A percentile compares a stretch with the other conserved stretches of the same genome.
Conservation (phyloP, 768 basidiomycete genomes). For the Russula sp. region DNA sequence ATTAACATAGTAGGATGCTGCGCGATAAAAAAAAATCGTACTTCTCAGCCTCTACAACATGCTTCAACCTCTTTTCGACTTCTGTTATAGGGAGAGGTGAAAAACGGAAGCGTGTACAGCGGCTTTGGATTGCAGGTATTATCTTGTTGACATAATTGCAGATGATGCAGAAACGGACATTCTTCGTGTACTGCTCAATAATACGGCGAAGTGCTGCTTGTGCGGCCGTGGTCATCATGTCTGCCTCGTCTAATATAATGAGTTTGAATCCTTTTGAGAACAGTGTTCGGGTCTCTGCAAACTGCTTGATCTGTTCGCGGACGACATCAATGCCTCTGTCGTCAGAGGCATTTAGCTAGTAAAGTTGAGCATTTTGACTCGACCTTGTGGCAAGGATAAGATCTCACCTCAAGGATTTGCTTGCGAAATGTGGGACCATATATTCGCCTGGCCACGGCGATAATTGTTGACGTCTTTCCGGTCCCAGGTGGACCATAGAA, state of each 20-base stretch:
- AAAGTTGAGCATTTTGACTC: conserved; percentile 3
- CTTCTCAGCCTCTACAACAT: conserved; percentile 81
- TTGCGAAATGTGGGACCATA: conserved; percentile 83
- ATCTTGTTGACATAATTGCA: conserved; percentile 99
- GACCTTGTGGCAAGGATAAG: not conserved
- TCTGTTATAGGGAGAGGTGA: conserved; percentile 82
- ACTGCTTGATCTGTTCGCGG: conserved; percentile 97
- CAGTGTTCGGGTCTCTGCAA: conserved; percentile 90
- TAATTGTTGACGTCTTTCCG: conserved; percentile 95
- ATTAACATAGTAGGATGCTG: not conserved
- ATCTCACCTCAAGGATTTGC: conserved; percentile 83
- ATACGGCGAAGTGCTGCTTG: conserved; percentile 95
- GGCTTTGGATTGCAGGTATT: conserved; percentile 94
- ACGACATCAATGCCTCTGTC: conserved; percentile 99
- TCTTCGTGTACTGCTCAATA: conserved; percentile 97
- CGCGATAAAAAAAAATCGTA: conserved; percentile 32
- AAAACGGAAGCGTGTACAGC: conserved; percentile 96
- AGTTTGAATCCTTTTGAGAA: conserved; percentile 93
- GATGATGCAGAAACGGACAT: conserved; percentile 98
- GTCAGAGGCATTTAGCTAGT: conserved; percentile 92
- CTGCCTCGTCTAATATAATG: conserved; percentile 98
- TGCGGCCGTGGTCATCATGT: conserved; percentile 99
- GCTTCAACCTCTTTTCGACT: conserved; percentile 74
- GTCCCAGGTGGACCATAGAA: conserved; percentile 99
- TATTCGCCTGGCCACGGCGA: conserved; percentile 91